phyloP scores from a whole-genome alignment of 202 grass and related monocot species.

The Brachypodium distachyon region DNA sequence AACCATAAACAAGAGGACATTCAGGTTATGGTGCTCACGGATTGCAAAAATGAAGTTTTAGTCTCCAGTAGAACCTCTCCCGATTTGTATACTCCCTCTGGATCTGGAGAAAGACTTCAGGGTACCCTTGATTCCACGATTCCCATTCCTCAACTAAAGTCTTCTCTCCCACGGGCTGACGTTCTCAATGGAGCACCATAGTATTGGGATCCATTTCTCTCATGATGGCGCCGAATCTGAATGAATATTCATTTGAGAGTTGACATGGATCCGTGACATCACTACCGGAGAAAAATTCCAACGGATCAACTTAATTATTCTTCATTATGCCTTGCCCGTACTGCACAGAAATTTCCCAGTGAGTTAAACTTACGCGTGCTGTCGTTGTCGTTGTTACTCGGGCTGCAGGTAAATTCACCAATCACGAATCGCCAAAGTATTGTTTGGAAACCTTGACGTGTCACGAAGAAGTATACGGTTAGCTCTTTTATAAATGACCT shows the following conservation, averaged over 20 bases:
- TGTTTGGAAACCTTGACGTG: not conserved
- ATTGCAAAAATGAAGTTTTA: not conserved
- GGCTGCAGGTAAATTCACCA: not conserved
- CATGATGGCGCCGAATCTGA: not conserved
- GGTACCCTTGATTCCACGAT: not conserved
- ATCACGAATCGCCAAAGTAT: not conserved
- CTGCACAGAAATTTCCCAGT: not conserved
- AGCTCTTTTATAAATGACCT: not conserved
- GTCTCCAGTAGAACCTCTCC: not conserved
- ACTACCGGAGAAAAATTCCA: not conserved
- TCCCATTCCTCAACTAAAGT: constrained; percentile 3
- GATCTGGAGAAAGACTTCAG: not conserved
- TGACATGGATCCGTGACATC: not conserved
- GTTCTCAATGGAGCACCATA: not conserved
- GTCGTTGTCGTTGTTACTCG: not conserved
- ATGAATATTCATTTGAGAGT: not conserved
- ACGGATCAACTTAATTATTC: not conserved
- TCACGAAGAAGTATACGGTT: not conserved
- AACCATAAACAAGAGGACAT: no score
- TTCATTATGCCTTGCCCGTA: not conserved
- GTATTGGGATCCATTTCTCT: not conserved
- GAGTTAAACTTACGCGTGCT: not conserved
- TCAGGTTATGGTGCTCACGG: no score
- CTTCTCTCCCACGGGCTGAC: not conserved
- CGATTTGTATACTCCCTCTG: not conserved